Base-by-base conservation (phyloP, 2,329 filamentous ascomycete species). In the Hypoxylon sp. region DNA sequence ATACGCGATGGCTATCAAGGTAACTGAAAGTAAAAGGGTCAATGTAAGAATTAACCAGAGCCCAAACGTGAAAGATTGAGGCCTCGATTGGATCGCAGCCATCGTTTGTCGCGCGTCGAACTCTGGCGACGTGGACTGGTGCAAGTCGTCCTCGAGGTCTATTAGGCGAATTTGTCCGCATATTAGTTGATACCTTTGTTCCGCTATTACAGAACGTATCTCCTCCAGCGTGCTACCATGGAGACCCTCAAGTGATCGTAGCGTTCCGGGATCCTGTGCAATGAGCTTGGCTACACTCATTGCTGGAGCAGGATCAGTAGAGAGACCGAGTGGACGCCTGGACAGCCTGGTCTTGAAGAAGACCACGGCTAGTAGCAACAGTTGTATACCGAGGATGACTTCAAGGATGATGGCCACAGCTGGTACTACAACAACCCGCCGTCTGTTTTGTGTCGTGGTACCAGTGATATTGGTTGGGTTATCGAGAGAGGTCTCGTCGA, bases 321-420 rank as follows among this genome's bases (percentile, higher is more conserved):
- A 42, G 14, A 67, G 55, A 16, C 64, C 57, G 4, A 69, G 64
- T 16, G 62, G 60, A n/a, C 67, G 63, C 12, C 24, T 67, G 3
- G 50, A 48, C 24, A 51, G 36, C 24, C 64, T 62, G 11, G 67
- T 69, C 22, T 38, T 49, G 16, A 50, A 38, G 16, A 67, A 61
- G 9, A 67, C 26, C 9, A 16, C 32, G 3, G 40, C 18, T 9
- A 69, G 30, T 8, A 67, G 44, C 7, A 67, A 24, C 2, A 57
- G 16, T 18, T 66, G 64, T 4, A 67, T 12, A 16, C 32, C 28
- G 14, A 69, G 20, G 11, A 57, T 16, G 2, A 62, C 44, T 62
- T 69, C 67, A n/a, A 69, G 60, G 1, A 55, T 16, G 28, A 69
- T 64, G 3, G 67, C 67, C 0, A 64, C 60, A 16, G 42, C 60